phyloP scores from a whole-genome alignment of 352 stramenopile species.

The Phytopythium litorale region DNA sequence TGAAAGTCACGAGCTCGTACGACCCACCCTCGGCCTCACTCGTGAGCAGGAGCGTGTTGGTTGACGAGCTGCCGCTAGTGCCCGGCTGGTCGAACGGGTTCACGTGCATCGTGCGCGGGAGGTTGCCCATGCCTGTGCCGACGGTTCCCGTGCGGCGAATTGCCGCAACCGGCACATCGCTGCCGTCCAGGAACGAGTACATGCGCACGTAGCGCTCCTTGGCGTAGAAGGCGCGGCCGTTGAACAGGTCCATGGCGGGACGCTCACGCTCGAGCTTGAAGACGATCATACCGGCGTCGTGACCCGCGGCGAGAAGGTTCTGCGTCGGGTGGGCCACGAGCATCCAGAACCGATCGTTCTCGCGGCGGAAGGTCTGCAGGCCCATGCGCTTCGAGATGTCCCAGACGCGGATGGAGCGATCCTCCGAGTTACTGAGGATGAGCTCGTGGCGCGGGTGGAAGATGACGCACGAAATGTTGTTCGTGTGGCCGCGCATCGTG shows the following conservation, averaged over 20 bases:
- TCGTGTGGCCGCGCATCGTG: slow-evolving; percentile 98
- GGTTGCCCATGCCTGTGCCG: slow-evolving; percentile 89
- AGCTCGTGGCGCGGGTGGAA: slow-evolving; percentile 99
- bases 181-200: slow-evolving; percentile 92
- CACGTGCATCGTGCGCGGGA: slow-evolving; percentile 93
- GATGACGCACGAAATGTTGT: slow-evolving; percentile 99
- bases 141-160: slow-evolving; percentile 62
- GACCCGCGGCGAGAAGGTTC: slow-evolving; percentile 97
- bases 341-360: slow-evolving; percentile 99
- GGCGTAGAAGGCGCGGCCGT: slow-evolving; percentile 93
- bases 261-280: slow-evolving; percentile 99
- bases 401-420: slow-evolving; percentile 99
- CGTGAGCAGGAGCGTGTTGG: slow-evolving; percentile 93
- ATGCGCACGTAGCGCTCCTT: slow-evolving; percentile 98
- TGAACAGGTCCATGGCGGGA: slow-evolving; percentile 90
- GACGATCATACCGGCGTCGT: slow-evolving; percentile 99
- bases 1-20: slow-evolving; percentile 98
- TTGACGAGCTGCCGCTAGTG: slow-evolving; percentile 41
- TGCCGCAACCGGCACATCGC: slow-evolving; percentile 67
- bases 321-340: slow-evolving; percentile 93
- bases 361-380: slow-evolving; percentile 97
- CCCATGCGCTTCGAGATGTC: slow-evolving; percentile 98
- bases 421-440: slow-evolving; percentile 99
- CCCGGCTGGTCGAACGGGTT: slow-evolving; percentile 94
- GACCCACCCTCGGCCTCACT: slow-evolving; percentile 95